Base-by-base conservation (phyloP, 2,329 filamentous ascomycete genomes). In the Diplodia mutila region DNA sequence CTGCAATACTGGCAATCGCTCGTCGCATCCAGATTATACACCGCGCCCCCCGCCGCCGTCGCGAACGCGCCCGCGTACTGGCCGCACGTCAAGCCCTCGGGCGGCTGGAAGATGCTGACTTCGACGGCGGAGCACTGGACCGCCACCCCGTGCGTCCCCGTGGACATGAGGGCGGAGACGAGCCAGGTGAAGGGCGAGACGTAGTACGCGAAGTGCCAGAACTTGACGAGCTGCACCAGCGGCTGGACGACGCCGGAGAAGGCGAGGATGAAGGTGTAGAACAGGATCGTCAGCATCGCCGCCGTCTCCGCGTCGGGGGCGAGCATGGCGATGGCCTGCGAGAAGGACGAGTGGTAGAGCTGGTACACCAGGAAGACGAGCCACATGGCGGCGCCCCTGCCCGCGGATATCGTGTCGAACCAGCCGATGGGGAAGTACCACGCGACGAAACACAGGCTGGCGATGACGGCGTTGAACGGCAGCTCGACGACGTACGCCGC, bases 191-290 rank as follows among this genome's bases (percentile, higher is more conserved):
- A 89, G 0, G 89, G 89, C 0, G 85, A 88, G 16, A 88, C 82
- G 32, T 86, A 84, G 76, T 92, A 91, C 90, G 92, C 92, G 80
- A 91, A 92, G 69, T 88, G 87, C 90, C 90, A 93, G 80, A 93
- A 93, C 0, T 86, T 83, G 0, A 90, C 90, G 1, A 93, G 81
- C 0, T 83, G 81, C 4, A 73, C 69, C 0, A 88, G 85, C 0
- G 84, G 77, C 69, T 89, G 87, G 64, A 92, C 79, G 3, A 92
- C 89, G 74, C 89, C 65, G 72, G 85, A 87, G 80, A 91, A 90
- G 66, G 87, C 82, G 42, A 88, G 79, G 69, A 82, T 85, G 75
- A 90, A 83, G 32, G 86, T 82, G 32, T 55, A 55, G 69, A 87
- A 84, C 12, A 90, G 74, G 27, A 91, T 75, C 7, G 86, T 88